Evolutionary conservation across 345 rosid genomes (phyloP).

Genomic region (Ricinus communis): DNA sequence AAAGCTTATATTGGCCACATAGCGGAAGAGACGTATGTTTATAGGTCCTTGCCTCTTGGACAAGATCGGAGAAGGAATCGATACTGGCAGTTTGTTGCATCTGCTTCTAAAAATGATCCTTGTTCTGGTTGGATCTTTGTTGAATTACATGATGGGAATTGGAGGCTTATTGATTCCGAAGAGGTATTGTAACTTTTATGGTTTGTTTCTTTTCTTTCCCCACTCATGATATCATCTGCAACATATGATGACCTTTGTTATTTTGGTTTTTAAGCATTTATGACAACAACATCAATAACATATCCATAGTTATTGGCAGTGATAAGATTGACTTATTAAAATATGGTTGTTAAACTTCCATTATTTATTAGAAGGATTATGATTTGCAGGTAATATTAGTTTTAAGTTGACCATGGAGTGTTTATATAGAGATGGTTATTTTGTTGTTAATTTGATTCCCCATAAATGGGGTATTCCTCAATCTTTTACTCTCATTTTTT

Average conservation of each 20-base stretch:
- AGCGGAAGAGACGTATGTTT: slow-evolving; percentile 92
- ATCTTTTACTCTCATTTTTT: neutral
- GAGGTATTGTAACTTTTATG: slow-evolving; percentile 52
- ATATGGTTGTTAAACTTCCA: neutral
- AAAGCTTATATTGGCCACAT: slow-evolving; percentile 84
- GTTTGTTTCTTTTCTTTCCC: neutral
- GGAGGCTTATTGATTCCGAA: slow-evolving; percentile 89
- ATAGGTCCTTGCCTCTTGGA: slow-evolving; percentile 97
- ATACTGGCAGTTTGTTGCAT: slow-evolving; percentile 94
- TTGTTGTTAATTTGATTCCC: neutral
- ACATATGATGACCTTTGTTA: neutral
- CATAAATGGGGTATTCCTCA: neutral
- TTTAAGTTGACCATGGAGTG: neutral
- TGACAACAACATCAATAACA: neutral
- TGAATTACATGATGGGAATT: slow-evolving; percentile 68
- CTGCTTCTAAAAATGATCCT: slow-evolving; percentile 86
- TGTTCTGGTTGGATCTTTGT: slow-evolving; percentile 88
- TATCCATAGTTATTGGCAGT: no score
- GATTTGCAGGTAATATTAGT: neutral
- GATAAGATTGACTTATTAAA: no score
- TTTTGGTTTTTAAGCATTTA: neutral
- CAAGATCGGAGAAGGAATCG: slow-evolving; percentile 96
- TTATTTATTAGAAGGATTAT: neutral
- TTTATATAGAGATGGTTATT: neutral
- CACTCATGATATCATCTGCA: neutral